A percentile compares a stretch with the other conserved stretches of the same genome.
These are phyloP conservation scores for Spathaspora girioi DNA, from an alignment of 805 yeast species.

Conservation along the genomic window DNA sequence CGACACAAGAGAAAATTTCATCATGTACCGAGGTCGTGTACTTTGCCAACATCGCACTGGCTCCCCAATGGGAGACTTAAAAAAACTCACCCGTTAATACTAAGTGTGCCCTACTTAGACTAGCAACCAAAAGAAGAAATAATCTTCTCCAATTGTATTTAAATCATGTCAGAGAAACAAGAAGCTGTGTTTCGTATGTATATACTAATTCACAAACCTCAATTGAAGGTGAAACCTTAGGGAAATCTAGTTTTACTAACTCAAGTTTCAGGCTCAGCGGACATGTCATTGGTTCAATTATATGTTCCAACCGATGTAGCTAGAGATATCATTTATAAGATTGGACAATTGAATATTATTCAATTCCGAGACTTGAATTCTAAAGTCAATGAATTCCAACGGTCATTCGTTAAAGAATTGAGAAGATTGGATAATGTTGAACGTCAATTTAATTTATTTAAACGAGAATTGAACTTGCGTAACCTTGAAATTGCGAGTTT, in stretches of 20 bases:
- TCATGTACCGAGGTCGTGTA: neutral
- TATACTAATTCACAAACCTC: neutral
- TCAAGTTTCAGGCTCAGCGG: conserved; percentile 70
- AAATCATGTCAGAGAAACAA: conserved; percentile 24
- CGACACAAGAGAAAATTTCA: neutral
- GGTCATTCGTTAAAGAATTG: conserved; percentile 85
- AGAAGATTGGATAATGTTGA: conserved; percentile 82
- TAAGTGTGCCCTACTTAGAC: neutral
- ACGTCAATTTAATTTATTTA: conserved; percentile 58
- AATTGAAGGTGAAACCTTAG: neutral
- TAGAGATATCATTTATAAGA: conserved; percentile 76
- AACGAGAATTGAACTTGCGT: conserved; percentile 48
- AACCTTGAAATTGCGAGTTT: conserved; percentile 32
- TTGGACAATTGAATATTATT: conserved; percentile 82
- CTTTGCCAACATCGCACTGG: neutral
- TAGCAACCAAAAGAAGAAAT: neutral
- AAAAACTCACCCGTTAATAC: neutral
- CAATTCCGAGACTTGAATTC: conserved; percentile 85
- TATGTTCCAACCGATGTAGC: conserved; percentile 89
- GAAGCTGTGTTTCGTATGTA: conserved; percentile 47
- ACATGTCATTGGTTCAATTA: conserved; percentile 89
- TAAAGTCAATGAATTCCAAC: conserved; percentile 78
- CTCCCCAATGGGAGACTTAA: neutral
- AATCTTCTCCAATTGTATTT: neutral
- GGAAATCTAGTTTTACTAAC: neutral